Percentiles rank a stretch among this genome's conserved stretches.
Conservation (phyloP, 176 grass and related monocot genomes). For the Juncus effusus region DNA sequence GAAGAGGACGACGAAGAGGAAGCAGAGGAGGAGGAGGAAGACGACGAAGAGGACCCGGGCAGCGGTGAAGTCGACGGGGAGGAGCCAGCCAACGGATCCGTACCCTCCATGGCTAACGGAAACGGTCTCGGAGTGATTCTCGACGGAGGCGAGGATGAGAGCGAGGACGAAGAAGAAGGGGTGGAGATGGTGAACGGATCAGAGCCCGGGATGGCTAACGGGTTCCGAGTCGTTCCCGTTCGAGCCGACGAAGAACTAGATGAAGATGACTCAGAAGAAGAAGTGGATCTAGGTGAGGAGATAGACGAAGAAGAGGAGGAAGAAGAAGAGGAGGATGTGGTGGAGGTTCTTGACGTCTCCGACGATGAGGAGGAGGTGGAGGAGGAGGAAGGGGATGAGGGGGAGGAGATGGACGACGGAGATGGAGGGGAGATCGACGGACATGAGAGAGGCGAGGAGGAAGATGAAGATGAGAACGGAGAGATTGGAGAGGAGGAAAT, state of each 20-base stretch:
- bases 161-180: constrained; percentile 85
- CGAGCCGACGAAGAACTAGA: constrained; percentile 46
- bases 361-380: constrained; percentile 61
- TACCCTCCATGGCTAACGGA: constrained; percentile 33
- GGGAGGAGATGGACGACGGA: constrained; percentile 50
- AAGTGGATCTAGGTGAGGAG: constrained; percentile 74
- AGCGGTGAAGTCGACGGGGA: constrained; percentile 71
- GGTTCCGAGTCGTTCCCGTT: constrained; percentile 50
- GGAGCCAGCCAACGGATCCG: constrained; percentile 38
- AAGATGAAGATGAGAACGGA: constrained; percentile 78
- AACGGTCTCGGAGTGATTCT: constrained; percentile 35
- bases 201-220: constrained; percentile 47
- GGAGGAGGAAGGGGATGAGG: constrained; percentile 40
- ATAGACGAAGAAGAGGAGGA: constrained; percentile 55
- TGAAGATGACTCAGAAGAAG: constrained; percentile 58
- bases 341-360: constrained; percentile 45
- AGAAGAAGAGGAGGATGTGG: constrained; percentile 59
- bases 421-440: constrained; percentile 74
- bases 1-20: constrained; percentile 69
- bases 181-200: constrained; percentile 49
- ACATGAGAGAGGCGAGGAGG: constrained; percentile 86
- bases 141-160: constrained; percentile 76
- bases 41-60: constrained; percentile 68
- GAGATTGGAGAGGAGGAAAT: constrained; percentile 84
- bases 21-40: constrained; percentile 53